Conservation (phyloP, 2,329 filamentous ascomycete species). For the Penicillium sp. region DNA sequence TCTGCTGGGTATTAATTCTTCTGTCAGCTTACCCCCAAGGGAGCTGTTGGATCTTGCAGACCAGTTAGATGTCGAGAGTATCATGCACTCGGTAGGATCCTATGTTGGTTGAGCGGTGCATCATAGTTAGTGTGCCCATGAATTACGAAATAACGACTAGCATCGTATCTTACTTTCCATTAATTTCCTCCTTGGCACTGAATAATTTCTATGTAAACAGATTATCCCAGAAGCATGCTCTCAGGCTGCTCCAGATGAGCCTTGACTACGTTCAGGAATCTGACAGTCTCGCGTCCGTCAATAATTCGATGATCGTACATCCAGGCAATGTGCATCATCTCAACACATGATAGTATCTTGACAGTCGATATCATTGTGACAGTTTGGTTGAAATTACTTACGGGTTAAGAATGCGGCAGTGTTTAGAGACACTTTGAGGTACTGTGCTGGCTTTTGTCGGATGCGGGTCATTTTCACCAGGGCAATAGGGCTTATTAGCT, state of each 20-base stretch:
- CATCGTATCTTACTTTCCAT: neutral
- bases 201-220: neutral
- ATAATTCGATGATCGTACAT: conserved; percentile 94
- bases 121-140: no score
- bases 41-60: conserved; percentile 29
- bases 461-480: conserved; percentile 99
- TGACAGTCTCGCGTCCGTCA: conserved; percentile 87
- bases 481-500: neutral
- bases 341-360: neutral
- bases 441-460: conserved; percentile 90
- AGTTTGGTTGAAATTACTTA: no score
- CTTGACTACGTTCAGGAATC: conserved; percentile 63
- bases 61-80: conserved; percentile 27
- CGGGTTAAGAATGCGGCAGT: conserved; percentile 75
- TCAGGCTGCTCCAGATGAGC: conserved; percentile 6
- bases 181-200: neutral
- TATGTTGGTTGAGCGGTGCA: conserved; percentile 6
- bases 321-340: conserved; percentile 94
- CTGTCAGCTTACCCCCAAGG: conserved; percentile 26
- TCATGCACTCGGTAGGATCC: conserved; percentile 22
- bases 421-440: conserved; percentile 95
- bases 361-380: neutral
- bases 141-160: neutral
- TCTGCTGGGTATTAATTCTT: conserved; percentile 23
- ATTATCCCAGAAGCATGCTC: conserved; percentile 5